Conservation (phyloP, 169 alveolate genomes). For the Sarcocystis neurona region DNA sequence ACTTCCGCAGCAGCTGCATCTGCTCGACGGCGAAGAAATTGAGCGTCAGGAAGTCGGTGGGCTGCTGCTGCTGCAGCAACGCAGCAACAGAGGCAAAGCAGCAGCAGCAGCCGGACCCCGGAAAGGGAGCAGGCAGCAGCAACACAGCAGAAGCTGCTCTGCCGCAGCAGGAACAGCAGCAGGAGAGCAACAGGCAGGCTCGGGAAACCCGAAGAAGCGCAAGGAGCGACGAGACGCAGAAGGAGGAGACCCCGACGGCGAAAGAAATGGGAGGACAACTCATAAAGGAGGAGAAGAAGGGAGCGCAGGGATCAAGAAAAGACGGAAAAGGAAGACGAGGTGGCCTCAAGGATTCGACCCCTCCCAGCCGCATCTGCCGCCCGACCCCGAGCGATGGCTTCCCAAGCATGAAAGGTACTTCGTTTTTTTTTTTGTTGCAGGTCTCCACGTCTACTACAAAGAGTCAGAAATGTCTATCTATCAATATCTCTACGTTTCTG, state of each 20-base stretch:
- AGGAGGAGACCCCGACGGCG: neutral
- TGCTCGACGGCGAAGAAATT: slow-evolving; percentile 51
- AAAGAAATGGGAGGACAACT: too few relatives aligned
- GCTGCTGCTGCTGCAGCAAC: neutral
- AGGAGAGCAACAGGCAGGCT: neutral
- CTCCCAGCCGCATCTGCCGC: slow-evolving; percentile 41
- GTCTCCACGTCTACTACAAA: neutral
- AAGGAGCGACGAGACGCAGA: too few relatives aligned
- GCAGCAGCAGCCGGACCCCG: slow-evolving; percentile 13
- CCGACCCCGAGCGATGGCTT: slow-evolving; percentile 56
- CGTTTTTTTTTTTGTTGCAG: neutral
- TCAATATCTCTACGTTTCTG: too few relatives aligned
- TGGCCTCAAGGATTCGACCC: slow-evolving; percentile 49
- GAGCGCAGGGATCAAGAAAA: neutral
- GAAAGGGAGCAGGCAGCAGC: neutral
- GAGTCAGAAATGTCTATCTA: too few relatives aligned
- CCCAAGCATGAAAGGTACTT: slow-evolving; percentile 32
- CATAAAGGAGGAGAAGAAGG: too few relatives aligned
- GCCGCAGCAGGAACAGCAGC: neutral
- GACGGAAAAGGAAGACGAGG: neutral
- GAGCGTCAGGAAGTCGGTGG: slow-evolving; percentile 19
- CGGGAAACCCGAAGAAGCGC: neutral
- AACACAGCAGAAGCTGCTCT: neutral
- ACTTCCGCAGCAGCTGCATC: slow-evolving; percentile 16
- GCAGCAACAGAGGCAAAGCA: neutral